phyloP scores from a whole-genome alignment of 73 alveolate species.

The Tetrahymena thermophila region DNA sequence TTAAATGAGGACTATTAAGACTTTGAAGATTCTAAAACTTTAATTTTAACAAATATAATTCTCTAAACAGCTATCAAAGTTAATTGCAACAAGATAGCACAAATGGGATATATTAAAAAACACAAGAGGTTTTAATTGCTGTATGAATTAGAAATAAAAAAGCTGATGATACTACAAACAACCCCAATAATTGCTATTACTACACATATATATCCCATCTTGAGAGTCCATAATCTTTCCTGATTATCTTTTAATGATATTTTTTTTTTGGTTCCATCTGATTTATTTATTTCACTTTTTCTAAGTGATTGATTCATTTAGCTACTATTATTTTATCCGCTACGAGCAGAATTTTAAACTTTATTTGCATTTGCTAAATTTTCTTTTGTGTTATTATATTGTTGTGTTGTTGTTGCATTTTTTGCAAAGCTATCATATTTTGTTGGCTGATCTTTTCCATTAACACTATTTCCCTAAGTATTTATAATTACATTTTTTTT shows the following conservation, averaged over 20 bases:
- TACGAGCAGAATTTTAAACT: background rate
- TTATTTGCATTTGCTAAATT: background rate
- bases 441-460: background rate
- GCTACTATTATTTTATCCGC: background rate
- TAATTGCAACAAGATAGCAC: background rate
- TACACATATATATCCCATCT: background rate
- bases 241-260: background rate
- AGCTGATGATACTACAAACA: background rate
- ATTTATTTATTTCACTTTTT: background rate
- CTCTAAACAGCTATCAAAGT: background rate
- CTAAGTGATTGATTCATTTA: background rate
- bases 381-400: background rate
- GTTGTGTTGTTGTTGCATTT: background rate
- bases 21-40: background rate
- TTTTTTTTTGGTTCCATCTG: background rate
- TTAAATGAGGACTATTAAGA: background rate
- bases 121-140: background rate
- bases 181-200: background rate
- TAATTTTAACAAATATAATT: background rate
- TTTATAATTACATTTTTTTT: background rate
- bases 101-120: background rate
- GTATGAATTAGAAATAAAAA: background rate
- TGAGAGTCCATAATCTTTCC: background rate
- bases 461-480: background rate
- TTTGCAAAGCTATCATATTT: background rate